Percentiles rank a stretch among this genome's conserved stretches.
Evolutionary conservation across 2,329 filamentous ascomycete species (phyloP).

Genomic region (Fusarium pseudocircinatum): DNA sequence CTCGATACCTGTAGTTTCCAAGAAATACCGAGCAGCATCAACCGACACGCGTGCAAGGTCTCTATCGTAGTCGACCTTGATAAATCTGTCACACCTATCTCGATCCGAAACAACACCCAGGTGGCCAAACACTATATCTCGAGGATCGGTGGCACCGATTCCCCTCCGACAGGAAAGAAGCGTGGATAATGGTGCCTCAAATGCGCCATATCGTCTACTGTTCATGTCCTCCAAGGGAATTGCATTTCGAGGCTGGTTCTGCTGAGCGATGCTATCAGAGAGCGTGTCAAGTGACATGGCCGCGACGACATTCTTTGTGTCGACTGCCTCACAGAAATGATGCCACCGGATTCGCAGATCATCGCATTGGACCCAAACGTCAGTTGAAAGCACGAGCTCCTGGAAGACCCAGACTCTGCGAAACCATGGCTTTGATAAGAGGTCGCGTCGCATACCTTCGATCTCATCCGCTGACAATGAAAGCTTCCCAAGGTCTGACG

Average conservation of each 20-base stretch:
- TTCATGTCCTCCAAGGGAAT: not conserved
- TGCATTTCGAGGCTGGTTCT: accelerated
- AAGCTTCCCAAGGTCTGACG: not conserved
- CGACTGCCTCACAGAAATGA: not conserved
- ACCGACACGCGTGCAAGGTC: not conserved
- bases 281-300: not conserved
- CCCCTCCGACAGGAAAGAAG: not conserved
- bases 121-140: not conserved
- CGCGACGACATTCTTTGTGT: not conserved
- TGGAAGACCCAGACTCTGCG: not conserved
- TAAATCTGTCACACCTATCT: not conserved
- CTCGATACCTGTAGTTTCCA: not conserved
- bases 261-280: accelerated
- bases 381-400: not conserved
- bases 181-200: not conserved
- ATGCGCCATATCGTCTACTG: not conserved
- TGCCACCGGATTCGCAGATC: not conserved
- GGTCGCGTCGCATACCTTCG: accelerated
- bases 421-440: not conserved
- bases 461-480: not conserved
- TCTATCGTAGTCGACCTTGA: not conserved
- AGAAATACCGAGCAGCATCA: not conserved
- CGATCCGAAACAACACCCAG: not conserved
- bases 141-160: accelerated
- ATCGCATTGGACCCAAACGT: not conserved